Conservation (phyloP, 352 stramenopile genomes). For the Paralagenidium karlingii region DNA sequence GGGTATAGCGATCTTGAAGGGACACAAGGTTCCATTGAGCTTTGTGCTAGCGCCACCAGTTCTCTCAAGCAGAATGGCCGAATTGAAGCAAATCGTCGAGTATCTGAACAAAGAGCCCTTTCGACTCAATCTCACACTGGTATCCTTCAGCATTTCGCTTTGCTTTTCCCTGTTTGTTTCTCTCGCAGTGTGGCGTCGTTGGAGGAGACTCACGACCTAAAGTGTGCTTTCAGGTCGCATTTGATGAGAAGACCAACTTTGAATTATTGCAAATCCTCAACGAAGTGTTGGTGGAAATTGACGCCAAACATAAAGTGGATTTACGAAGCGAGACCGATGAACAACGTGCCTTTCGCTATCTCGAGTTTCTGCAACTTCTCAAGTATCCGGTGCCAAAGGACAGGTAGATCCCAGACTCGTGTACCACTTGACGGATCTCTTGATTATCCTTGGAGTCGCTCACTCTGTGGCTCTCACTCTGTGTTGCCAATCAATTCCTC, state of each 20-base stretch:
- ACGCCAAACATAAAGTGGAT: conserved; percentile 77
- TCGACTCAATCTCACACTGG: conserved; percentile 75
- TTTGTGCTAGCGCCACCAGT: too few species aligned
- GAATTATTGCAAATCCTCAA: conserved; percentile 91
- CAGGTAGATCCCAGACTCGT: too few species aligned
- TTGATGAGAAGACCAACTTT: conserved; percentile 90
- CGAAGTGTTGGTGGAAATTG: conserved; percentile 85
- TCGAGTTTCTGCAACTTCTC: conserved; percentile 88
- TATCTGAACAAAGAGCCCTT: conserved; percentile 90
- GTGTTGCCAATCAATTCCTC: conserved; percentile 2
- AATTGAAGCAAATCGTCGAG: conserved; percentile 88
- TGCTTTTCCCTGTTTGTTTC: not conserved
- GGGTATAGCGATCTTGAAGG: too few species aligned
- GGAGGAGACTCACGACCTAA: too few species aligned
- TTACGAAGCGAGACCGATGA: conserved; percentile 74
- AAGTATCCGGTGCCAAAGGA: conserved; percentile 79
- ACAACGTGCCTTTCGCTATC: conserved; percentile 60
- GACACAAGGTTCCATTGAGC: too few species aligned
- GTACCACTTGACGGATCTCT: conserved; percentile 8
- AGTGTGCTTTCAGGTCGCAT: too few species aligned
- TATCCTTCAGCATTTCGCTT: too few species aligned
- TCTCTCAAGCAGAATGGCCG: conserved; percentile 50
- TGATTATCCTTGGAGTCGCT: conserved; percentile 3
- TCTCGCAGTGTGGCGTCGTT: conserved; percentile 15
- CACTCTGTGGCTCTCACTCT: too few species aligned